Conservation (phyloP, 106 monocot species). For the Platanthera zijinensis region DNA sequence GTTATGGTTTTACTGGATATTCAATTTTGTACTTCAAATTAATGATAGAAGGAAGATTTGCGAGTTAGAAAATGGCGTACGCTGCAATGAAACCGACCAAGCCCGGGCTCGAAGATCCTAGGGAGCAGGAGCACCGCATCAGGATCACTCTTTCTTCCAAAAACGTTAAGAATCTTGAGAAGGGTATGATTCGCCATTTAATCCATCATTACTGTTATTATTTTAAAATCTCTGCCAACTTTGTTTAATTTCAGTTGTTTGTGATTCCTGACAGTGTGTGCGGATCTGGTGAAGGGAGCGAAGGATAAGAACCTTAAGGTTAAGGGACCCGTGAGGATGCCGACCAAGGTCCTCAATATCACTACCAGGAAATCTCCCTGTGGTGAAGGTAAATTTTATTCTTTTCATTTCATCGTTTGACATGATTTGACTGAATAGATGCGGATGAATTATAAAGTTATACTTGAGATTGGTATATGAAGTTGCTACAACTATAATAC, state of each 20-base stretch:
- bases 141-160: slow-evolving; percentile 84
- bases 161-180: slow-evolving; percentile 85
- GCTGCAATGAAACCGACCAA: slow-evolving; percentile 61
- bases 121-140: slow-evolving; percentile 63
- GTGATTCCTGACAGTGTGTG: slow-evolving; percentile 29
- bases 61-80: slow-evolving; percentile 30
- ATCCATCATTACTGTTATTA: background rate
- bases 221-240: background rate
- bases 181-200: slow-evolving; percentile 30
- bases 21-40: too few relatives aligned
- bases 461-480: too few relatives aligned
- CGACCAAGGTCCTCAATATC: slow-evolving; percentile 69
- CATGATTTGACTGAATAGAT: too few relatives aligned
- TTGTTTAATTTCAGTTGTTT: background rate
- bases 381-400: slow-evolving; percentile 46
- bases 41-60: background rate
- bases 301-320: slow-evolving; percentile 55
- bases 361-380: slow-evolving; percentile 77
- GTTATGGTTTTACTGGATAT: too few relatives aligned
- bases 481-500: too few relatives aligned
- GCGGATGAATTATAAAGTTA: too few relatives aligned
- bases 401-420: too few relatives aligned
- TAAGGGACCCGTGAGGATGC: slow-evolving; percentile 77
- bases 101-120: slow-evolving; percentile 54
- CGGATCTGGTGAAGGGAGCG: slow-evolving; percentile 66